Evolutionary conservation across 2,329 filamentous ascomycete species (phyloP).

Genomic region (Nemania sp.): DNA sequence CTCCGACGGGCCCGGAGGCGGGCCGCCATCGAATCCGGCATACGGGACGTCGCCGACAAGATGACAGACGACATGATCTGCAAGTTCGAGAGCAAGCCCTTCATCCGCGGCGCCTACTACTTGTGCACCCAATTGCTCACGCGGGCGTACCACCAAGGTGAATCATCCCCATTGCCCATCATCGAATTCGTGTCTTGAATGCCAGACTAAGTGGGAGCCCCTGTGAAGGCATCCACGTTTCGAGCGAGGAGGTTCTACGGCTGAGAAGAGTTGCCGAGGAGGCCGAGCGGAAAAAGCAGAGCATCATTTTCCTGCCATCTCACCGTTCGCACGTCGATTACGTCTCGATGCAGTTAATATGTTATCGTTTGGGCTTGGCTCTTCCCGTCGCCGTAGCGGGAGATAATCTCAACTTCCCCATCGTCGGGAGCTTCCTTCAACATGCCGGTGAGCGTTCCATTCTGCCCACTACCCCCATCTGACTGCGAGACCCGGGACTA

Average conservation of each 20-base stretch:
- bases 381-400: constrained; percentile 92
- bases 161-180: neutral
- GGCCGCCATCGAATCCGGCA: constrained; percentile 69
- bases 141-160: constrained; percentile 86
- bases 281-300: constrained; percentile 86
- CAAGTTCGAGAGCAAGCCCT: constrained; percentile 94
- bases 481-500: neutral
- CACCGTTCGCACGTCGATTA: constrained; percentile 97
- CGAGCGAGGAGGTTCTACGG: constrained; percentile 87
- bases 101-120: constrained; percentile 93
- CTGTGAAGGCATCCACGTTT: constrained; percentile 76
- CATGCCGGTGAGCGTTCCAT: constrained; percentile 68
- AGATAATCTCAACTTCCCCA: constrained; percentile 93
- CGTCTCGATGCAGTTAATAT: constrained; percentile 91
- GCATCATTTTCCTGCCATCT: constrained; percentile 92
- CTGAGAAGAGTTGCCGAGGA: constrained; percentile 80
- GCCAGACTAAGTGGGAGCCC: neutral
- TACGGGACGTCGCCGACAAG: constrained; percentile 81
- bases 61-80: constrained; percentile 97
- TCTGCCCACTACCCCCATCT: neutral
- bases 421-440: constrained; percentile 88
- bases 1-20: constrained; percentile 59
- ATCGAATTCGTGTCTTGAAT: neutral
- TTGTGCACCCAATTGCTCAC: constrained; percentile 84
- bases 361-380: constrained; percentile 87